Evolutionary conservation across 2,329 filamentous ascomycete genomes (phyloP).

Genomic region (Fusarium chlamydosporum): DNA sequence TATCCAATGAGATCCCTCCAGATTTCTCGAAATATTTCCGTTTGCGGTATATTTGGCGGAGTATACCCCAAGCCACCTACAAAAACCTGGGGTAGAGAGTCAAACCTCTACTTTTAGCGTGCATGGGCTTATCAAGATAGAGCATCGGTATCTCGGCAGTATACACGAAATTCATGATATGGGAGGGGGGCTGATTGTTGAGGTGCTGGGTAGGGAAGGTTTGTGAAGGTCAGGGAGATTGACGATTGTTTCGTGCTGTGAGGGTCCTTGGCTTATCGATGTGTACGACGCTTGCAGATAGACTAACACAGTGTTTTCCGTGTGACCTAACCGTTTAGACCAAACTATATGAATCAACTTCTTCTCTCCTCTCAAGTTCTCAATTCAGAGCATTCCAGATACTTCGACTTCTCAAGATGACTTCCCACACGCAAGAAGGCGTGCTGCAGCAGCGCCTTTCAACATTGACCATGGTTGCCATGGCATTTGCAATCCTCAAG

Average conservation of each 20-base stretch:
- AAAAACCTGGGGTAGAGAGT: conserved; percentile 28
- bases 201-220: not conserved
- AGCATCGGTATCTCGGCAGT: conserved; percentile 10
- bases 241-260: not conserved
- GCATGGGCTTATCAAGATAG: conserved; percentile 21
- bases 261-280: not conserved
- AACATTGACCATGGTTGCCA: conserved; percentile 59
- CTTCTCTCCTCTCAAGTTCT: not conserved
- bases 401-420: not conserved
- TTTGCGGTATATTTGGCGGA: conserved; percentile 4
- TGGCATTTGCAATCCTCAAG: conserved; percentile 62
- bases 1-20: not conserved
- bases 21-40: conserved; percentile 1
- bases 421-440: conserved; percentile 5
- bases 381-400: not conserved
- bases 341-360: conserved; percentile 22
- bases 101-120: not conserved
- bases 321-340: conserved; percentile 1
- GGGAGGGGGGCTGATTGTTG: not conserved
- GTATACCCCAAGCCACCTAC: not conserved
- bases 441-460: conserved; percentile 48
- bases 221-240: not conserved
- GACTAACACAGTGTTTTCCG: not conserved
- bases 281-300: conserved; percentile 1
- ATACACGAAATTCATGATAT: not conserved